Percentiles rank a stretch among this genome's conserved stretches.
Conservation (phyloP, 805 yeast species). For the Saccharomyces mikatae region DNA sequence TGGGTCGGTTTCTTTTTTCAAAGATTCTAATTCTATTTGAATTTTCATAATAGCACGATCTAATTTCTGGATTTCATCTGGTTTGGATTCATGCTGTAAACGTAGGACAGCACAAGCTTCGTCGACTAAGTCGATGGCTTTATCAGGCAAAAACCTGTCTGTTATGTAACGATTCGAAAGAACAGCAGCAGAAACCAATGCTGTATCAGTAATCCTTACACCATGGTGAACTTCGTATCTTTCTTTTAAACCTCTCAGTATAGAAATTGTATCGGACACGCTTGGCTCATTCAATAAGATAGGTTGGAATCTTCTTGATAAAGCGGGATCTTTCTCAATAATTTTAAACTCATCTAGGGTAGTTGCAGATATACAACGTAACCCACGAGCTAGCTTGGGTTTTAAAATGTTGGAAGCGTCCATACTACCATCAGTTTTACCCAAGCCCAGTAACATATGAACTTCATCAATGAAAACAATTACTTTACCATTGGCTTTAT, state of each 20-base stretch:
- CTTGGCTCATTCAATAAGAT: constrained; percentile 81
- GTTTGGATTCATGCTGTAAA: constrained; percentile 93
- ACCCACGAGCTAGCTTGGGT: constrained; percentile 90
- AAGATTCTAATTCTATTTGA: constrained; percentile 88
- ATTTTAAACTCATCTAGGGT: constrained; percentile 91
- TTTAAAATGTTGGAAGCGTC: constrained; percentile 91
- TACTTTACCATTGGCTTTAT: constrained; percentile 63
- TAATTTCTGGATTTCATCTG: constrained; percentile 83
- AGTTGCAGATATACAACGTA: constrained; percentile 94
- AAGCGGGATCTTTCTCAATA: constrained; percentile 92
- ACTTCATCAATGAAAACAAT: constrained; percentile 87
- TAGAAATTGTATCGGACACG: constrained; percentile 84
- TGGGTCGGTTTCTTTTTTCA: constrained; percentile 86
- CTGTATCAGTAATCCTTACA: constrained; percentile 86
- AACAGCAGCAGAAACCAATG: constrained; percentile 88
- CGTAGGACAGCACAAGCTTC: constrained; percentile 95
- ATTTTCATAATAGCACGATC: constrained; percentile 89
- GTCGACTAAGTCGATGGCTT: constrained; percentile 93
- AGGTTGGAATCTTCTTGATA: constrained; percentile 89
- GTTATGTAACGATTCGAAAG: constrained; percentile 85
- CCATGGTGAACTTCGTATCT: constrained; percentile 96
- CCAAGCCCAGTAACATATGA: constrained; percentile 81
- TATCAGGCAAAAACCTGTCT: constrained; percentile 87
- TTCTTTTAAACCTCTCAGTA: constrained; percentile 87
- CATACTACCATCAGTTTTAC: constrained; percentile 89